A percentile compares a stretch with the other conserved stretches of the same genome.
Evolutionary conservation across 2,329 filamentous ascomycete species (phyloP).

Genomic region (Aspergillus carbonarius): DNA sequence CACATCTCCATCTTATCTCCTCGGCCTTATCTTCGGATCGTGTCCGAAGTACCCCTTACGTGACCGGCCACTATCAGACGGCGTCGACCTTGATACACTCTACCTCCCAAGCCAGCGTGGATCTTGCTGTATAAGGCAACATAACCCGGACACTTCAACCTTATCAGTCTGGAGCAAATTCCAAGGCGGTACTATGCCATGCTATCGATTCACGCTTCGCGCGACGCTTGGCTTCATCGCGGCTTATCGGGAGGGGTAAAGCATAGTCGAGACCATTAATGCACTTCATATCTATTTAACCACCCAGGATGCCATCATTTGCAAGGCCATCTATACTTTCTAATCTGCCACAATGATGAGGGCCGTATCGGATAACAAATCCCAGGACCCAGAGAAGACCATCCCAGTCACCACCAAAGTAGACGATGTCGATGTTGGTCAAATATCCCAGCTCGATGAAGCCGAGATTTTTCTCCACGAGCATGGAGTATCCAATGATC

Average conservation of each 20-base stretch:
- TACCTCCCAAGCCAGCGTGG: background rate
- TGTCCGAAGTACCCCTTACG: too few species aligned
- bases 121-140: background rate
- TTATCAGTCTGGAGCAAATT: background rate
- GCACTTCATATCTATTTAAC: background rate
- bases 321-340: too few species aligned
- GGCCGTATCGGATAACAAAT: background rate
- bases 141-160: background rate
- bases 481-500: conserved; percentile 45
- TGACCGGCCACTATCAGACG: too few species aligned
- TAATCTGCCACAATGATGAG: background rate
- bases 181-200: background rate
- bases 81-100: too few species aligned
- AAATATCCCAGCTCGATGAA: conserved; percentile 45
- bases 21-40: too few species aligned
- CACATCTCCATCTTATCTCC: too few species aligned
- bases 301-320: too few species aligned
- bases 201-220: background rate
- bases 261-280: background rate
- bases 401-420: background rate
- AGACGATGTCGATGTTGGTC: conserved; percentile 22
- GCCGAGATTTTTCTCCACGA: conserved; percentile 52
- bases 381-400: background rate
- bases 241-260: background rate
- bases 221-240: background rate